These are phyloP conservation scores for Chlamydomonas sp. DNA, from an alignment of 139 green algal species.

Conservation along the genomic window DNA sequence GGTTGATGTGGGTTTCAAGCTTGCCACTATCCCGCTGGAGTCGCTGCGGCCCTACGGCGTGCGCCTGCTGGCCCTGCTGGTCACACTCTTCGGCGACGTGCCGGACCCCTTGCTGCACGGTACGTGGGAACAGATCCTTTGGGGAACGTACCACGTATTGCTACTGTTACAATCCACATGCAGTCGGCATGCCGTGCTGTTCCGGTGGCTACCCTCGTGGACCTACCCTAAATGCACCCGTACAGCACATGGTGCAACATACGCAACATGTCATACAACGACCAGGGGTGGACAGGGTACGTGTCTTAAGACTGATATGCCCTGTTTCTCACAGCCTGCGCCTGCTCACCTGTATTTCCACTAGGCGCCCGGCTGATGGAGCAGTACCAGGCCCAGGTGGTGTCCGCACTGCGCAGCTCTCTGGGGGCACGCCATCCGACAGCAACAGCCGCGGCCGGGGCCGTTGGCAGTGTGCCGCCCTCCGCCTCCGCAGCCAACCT, in stretches of 20 bases:
- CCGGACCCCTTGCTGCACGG: slow-evolving; percentile 66
- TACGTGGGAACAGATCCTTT: neutral
- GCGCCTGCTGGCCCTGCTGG: slow-evolving; percentile 58
- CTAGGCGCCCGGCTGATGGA: slow-evolving; percentile 70
- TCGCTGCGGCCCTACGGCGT: slow-evolving; percentile 73
- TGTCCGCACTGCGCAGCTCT: slow-evolving; percentile 71
- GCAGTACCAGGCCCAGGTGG: slow-evolving; percentile 86
- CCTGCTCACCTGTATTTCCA: neutral
- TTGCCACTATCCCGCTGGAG: slow-evolving; percentile 70
- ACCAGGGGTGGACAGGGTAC: too few relatives aligned
- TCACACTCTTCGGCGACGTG: slow-evolving; percentile 65
- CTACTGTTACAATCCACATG: neutral
- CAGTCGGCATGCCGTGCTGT: neutral
- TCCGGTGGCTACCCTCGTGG: neutral
- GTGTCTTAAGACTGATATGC: too few relatives aligned
- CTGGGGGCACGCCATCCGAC: slow-evolving; percentile 23
- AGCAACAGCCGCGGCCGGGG: neutral
- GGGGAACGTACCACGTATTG: too few relatives aligned
- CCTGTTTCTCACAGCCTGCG: neutral
- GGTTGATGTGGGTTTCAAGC: slow-evolving; percentile 84
- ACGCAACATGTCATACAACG: too few relatives aligned
- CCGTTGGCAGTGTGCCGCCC: neutral
- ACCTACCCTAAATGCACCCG: too few relatives aligned
- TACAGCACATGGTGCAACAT: too few relatives aligned
- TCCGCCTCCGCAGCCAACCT: neutral